phyloP scores from a whole-genome alignment of 805 yeast species.

The Ogataea nonfermentans region DNA sequence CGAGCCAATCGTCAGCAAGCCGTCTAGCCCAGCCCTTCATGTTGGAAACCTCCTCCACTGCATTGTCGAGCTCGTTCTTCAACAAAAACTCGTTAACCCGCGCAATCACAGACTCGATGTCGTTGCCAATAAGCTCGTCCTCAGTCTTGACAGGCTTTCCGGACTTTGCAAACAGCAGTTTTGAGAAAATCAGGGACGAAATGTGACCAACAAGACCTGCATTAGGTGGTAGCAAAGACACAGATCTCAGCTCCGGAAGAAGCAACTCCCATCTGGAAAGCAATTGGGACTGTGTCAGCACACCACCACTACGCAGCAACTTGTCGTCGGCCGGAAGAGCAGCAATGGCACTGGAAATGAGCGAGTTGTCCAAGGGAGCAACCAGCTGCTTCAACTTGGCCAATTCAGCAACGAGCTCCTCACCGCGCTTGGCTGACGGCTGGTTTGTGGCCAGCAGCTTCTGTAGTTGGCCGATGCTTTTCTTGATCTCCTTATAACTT shows the following conservation, averaged over 20 bases:
- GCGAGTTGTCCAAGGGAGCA: constrained; percentile 35
- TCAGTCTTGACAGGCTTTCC: constrained; percentile 58
- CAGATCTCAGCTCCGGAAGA: constrained; percentile 82
- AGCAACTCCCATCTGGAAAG: constrained; percentile 76
- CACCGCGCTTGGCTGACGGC: constrained; percentile 41
- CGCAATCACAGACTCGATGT: constrained; percentile 84
- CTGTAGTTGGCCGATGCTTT: constrained; percentile 43
- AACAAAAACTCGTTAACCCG: constrained; percentile 74
- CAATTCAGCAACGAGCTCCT: constrained; percentile 45
- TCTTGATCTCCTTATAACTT: constrained; percentile 42
- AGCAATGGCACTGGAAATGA: constrained; percentile 40
- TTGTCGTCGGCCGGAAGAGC: constrained; percentile 44
- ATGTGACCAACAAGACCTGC: constrained; percentile 94
- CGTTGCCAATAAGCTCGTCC: constrained; percentile 52
- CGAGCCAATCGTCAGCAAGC: constrained; percentile 89
- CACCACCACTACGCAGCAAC: constrained; percentile 46
- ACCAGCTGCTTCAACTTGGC: constrained; percentile 38
- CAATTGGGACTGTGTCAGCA: constrained; percentile 75
- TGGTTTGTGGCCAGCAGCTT: constrained; percentile 37
- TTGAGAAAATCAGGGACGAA: constrained; percentile 74
- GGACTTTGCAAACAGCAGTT: constrained; percentile 68
- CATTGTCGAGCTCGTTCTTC: constrained; percentile 76
- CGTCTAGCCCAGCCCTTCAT: constrained; percentile 92
- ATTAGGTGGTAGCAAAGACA: constrained; percentile 87
- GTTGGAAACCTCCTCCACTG: constrained; percentile 88